These are phyloP conservation scores for Russula dissimulans DNA, from an alignment of 768 basidiomycete genomes.

Conservation along the genomic window DNA sequence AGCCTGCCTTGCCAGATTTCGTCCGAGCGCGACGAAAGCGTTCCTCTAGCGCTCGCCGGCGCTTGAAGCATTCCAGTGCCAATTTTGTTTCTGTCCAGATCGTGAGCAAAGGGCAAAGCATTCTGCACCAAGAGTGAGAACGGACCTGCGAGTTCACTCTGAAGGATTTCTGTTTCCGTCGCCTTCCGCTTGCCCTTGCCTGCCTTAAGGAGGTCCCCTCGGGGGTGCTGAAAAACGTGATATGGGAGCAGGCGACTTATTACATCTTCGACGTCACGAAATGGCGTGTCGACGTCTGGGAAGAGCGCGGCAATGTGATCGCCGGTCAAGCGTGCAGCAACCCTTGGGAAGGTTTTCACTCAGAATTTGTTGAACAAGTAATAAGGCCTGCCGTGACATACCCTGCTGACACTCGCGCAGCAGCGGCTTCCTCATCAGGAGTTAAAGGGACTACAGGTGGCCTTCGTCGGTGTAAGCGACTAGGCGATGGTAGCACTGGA, in stretches of 20 bases:
- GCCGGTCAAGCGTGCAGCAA: constrained; percentile 44
- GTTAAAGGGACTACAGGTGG: constrained; percentile 6
- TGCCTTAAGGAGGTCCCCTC: constrained; percentile 44
- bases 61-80: constrained; percentile 55
- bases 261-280: constrained; percentile 50
- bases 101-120: neutral
- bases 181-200: constrained; percentile 61
- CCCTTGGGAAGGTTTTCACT: constrained; percentile 29
- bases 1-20: constrained; percentile 47
- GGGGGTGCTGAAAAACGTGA: constrained; percentile 70
- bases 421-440: constrained; percentile 13
- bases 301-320: constrained; percentile 55
- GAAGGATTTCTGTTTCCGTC: constrained; percentile 31
- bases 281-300: constrained; percentile 65
- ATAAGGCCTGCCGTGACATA: neutral
- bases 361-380: neutral
- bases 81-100: constrained; percentile 55
- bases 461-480: constrained; percentile 3
- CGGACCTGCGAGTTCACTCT: constrained; percentile 46
- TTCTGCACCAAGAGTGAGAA: neutral
- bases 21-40: constrained; percentile 49
- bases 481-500: neutral
- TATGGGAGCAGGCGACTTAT: constrained; percentile 70
- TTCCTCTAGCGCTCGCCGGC: constrained; percentile 44
- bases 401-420: constrained; percentile 15